Conservation (phyloP, 495 filamentous ascomycete species). For the Echria macrotheca region DNA sequence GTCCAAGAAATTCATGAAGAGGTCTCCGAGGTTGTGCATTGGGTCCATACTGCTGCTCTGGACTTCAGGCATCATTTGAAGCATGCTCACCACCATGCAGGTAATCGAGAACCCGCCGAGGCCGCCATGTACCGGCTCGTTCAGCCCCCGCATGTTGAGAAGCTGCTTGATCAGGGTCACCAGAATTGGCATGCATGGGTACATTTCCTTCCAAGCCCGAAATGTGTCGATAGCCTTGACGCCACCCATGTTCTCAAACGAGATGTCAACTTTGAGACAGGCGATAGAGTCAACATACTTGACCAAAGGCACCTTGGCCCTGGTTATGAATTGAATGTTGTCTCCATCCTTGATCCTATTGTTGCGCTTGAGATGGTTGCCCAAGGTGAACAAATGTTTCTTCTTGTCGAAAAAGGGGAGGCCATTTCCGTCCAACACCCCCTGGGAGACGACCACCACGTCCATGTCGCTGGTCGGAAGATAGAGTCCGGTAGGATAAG, state of each 20-base stretch:
- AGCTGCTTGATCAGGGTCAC: conserved; percentile 90
- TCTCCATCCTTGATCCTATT: conserved; percentile 44
- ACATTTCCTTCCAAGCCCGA: conserved; percentile 65
- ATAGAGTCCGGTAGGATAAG: conserved; percentile 84
- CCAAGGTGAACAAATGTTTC: conserved; percentile 41
- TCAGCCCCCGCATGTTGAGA: conserved; percentile 77
- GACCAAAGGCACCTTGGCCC: conserved; percentile 85
- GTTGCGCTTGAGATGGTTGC: conserved; percentile 38
- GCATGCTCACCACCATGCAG: conserved; percentile 81
- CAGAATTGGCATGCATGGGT: conserved; percentile 76
- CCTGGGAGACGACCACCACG: conserved; percentile 70
- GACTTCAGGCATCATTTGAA: conserved; percentile 69
- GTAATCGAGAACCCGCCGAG: conserved; percentile 93
- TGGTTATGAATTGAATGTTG: conserved; percentile 54
- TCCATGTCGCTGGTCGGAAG: conserved; percentile 92
- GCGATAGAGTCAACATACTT: conserved; percentile 77
- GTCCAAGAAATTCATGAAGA: conserved; percentile 80
- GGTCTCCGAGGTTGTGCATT: conserved; percentile 63
- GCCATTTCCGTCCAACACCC: conserved; percentile 40
- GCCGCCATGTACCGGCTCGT: conserved; percentile 84
- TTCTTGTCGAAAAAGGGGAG: conserved; percentile 32
- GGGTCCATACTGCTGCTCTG: conserved; percentile 51
- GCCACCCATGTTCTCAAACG: conserved; percentile 87
- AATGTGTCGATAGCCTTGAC: conserved; percentile 74
- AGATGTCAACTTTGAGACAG: conserved; percentile 76